A percentile compares a stretch with the other conserved stretches of the same genome.
These are phyloP conservation scores for Ichthyophthirius multifiliis DNA, from an alignment of 169 alveolate genomes.

Conservation along the genomic window DNA sequence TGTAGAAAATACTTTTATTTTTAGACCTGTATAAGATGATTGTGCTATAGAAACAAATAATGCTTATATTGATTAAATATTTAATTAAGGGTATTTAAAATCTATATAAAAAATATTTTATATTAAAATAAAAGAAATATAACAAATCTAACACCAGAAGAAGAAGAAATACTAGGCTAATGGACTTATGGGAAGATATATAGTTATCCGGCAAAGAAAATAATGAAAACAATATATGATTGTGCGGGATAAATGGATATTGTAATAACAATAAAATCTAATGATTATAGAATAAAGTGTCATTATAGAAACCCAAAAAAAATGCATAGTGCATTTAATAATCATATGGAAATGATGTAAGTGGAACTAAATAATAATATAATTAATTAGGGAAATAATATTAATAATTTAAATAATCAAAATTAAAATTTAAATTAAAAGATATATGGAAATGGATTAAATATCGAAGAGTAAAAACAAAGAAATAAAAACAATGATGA, in stretches of 20 bases:
- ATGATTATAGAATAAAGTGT: conserved; percentile 37
- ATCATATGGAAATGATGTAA: neutral
- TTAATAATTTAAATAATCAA: neutral
- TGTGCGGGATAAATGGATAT: conserved; percentile 25
- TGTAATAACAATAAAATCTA: conserved; percentile 28
- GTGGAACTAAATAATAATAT: neutral
- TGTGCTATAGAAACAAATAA: neutral
- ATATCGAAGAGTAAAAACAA: too few relatives aligned
- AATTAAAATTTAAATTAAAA: too few relatives aligned
- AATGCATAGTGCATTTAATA: neutral
- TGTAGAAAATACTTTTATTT: neutral
- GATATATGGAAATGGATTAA: too few relatives aligned
- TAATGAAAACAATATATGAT: conserved; percentile 24
- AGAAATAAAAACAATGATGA: too few relatives aligned
- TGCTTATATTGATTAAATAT: neutral
- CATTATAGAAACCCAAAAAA: conserved; percentile 18
- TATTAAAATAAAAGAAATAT: conserved; percentile 5
- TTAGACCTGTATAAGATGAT: neutral
- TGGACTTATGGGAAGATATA: conserved; percentile 20
- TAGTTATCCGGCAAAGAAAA: conserved; percentile 1
- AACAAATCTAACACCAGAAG: neutral
- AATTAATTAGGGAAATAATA: too few relatives aligned
- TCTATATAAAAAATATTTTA: neutral
- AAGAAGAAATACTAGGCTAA: conserved; percentile 5
- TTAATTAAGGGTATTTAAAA: neutral